These are phyloP conservation scores for Apostasia shenzhenica DNA, from an alignment of 106 monocot species.

Conservation along the genomic window DNA sequence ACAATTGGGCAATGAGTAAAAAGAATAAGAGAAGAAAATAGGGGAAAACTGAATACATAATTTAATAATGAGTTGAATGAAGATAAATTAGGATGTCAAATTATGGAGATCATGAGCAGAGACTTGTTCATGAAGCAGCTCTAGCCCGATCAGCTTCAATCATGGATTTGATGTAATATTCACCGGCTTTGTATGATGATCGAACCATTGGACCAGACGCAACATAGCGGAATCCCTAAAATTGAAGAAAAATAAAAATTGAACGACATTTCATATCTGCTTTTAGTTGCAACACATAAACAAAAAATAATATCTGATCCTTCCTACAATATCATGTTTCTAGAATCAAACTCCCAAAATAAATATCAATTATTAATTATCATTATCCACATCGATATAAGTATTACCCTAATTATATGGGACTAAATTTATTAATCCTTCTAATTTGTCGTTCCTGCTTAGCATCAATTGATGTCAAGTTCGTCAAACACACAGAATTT, in stretches of 20 bases:
- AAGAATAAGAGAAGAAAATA: background rate
- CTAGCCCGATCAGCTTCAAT: slow-evolving; percentile 22
- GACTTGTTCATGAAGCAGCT: background rate
- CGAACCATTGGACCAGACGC: slow-evolving; percentile 30
- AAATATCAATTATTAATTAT: too few species aligned
- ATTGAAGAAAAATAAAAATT: background rate
- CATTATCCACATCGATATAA: too few species aligned
- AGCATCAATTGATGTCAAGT: too few species aligned
- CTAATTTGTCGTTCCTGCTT: too few species aligned
- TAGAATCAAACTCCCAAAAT: too few species aligned
- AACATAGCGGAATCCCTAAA: slow-evolving; percentile 23
- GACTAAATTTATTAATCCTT: too few species aligned
- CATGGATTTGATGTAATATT: slow-evolving; percentile 27
- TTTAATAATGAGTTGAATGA: background rate
- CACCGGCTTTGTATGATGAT: slow-evolving; percentile 28
- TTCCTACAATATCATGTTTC: too few species aligned
- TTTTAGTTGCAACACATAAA: too few species aligned
- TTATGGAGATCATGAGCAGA: background rate
- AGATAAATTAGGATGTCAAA: background rate
- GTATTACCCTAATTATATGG: too few species aligned
- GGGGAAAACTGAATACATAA: background rate
- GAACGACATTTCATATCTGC: background rate
- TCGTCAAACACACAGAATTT: too few species aligned
- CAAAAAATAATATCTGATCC: too few species aligned
- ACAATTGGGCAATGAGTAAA: background rate